Evolutionary conservation across 805 yeast species (phyloP), one percentile per base, ranked within the genome.

Genomic region (Sungouiella thailandica): DNA sequence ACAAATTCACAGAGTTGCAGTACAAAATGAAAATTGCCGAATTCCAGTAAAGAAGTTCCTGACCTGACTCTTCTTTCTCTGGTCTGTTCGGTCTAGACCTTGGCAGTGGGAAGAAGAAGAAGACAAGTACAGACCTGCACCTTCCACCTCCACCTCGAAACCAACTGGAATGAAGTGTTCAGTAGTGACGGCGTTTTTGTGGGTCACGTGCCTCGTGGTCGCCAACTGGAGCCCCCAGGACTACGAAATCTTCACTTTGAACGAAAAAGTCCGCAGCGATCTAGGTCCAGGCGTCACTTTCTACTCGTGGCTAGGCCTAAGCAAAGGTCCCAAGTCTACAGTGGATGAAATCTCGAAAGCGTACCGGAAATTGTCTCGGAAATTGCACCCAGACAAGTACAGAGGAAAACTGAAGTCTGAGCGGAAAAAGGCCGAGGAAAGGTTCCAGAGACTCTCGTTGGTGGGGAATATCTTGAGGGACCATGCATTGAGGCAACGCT

Each of bases 341-440:
- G 51, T 62, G 25, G 74, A 74, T 24, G 79, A 79, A 40, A 76
- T 83, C 32, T 65, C 65, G 34, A 76, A 74, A 44, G 82, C 83
- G 15, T 82, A 83, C 61, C 78, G 85, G 52, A 80, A 76, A 47
- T 53, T 81, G 20, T 80, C 95, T 2, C 68, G 82, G 33, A 68
- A 67, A 41, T 68, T 83, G 46, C 98, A 90, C 53, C 98, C 98
- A 0, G 98, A 90, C 59, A 88, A 90, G 57, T 47, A 56, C 32
- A 44, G 50, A 8, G 41, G 50, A 9, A 47, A 50, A 8, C 42
- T 56, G 14, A 49, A 41, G n/a, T 39, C 48, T 3, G 57, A 60
- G 19, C 61, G 57, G 31, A 74, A 75, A 42, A 53, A 58, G 15
- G 83, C 82, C 4, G 79, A 74, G 41, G 83, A 78, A 45, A 68